phyloP scores from a whole-genome alignment of 148 eudicot genomes.

The Camellia sinensis region DNA sequence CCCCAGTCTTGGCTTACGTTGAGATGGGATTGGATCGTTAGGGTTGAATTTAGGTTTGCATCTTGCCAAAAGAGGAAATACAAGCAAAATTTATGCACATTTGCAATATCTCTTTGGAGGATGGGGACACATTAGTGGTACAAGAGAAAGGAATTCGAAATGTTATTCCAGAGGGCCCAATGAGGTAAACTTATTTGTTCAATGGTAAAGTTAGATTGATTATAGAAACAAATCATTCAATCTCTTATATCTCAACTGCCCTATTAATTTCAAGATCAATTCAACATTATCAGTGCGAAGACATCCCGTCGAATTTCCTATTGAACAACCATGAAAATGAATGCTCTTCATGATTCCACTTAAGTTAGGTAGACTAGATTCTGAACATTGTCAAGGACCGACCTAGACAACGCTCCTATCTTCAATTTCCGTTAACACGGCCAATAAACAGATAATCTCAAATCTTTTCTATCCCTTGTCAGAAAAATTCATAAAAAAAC shows the following conservation, averaged over 20 bases:
- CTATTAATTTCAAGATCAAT: neutral
- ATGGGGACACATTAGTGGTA: neutral
- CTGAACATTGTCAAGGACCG: neutral
- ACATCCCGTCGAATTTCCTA: slow-evolving; percentile 7
- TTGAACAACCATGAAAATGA: neutral
- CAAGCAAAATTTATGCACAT: neutral
- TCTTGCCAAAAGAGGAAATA: neutral
- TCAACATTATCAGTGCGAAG: neutral
- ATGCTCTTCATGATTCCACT: neutral
- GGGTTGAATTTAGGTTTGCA: neutral
- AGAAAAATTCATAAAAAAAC: neutral
- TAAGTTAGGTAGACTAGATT: neutral
- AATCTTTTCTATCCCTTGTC: neutral
- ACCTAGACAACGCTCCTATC: slow-evolving; percentile 9
- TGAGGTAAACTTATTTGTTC: neutral
- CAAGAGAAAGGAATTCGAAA: neutral
- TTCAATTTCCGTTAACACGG: neutral
- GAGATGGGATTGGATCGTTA: neutral
- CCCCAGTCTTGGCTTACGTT: neutral
- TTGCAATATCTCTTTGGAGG: neutral
- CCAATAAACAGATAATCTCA: neutral
- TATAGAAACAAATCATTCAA: neutral
- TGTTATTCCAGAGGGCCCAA: neutral
- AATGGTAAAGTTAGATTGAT: neutral
- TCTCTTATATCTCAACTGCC: neutral